phyloP scores from a whole-genome alignment of 2,329 filamentous ascomycete species.

The Thielaviopsis populi region DNA sequence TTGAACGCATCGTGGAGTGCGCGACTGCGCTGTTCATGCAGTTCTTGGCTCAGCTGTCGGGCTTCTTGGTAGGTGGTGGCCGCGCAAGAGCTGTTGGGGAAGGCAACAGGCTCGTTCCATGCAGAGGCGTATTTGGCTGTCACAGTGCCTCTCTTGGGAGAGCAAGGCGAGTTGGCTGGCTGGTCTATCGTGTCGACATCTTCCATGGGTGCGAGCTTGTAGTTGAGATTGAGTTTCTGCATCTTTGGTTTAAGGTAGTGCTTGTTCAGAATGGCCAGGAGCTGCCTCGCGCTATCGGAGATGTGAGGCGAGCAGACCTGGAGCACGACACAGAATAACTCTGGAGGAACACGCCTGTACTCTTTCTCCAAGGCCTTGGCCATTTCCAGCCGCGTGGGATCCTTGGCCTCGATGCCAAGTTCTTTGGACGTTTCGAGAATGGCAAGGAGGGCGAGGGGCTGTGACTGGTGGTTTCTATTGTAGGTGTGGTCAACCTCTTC shows the following conservation, averaged over 20 bases:
- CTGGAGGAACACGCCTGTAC: constrained; percentile 29
- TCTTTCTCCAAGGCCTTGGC: constrained; percentile 26
- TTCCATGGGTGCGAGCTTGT: constrained; percentile 26
- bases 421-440: constrained; percentile 31
- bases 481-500: constrained; percentile 30
- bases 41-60: neutral
- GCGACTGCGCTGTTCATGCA: constrained; percentile 3
- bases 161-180: neutral
- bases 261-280: constrained; percentile 29
- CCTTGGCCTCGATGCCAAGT: constrained; percentile 25
- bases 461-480: constrained; percentile 26
- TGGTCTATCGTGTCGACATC: constrained; percentile 18
- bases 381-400: constrained; percentile 22
- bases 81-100: neutral
- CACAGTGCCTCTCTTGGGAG: neutral
- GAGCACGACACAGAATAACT: constrained; percentile 30
- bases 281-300: constrained; percentile 26
- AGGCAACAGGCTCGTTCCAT: neutral
- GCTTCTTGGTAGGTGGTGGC: constrained; percentile 1
- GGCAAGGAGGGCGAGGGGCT: constrained; percentile 28
- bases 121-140: neutral
- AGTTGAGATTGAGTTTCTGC: constrained; percentile 25
- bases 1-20: constrained; percentile 26
- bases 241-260: constrained; percentile 29
- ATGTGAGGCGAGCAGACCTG: constrained; percentile 26